Conservation (phyloP, 352 stramenopile species). For the Globisporangium carolinianum region DNA sequence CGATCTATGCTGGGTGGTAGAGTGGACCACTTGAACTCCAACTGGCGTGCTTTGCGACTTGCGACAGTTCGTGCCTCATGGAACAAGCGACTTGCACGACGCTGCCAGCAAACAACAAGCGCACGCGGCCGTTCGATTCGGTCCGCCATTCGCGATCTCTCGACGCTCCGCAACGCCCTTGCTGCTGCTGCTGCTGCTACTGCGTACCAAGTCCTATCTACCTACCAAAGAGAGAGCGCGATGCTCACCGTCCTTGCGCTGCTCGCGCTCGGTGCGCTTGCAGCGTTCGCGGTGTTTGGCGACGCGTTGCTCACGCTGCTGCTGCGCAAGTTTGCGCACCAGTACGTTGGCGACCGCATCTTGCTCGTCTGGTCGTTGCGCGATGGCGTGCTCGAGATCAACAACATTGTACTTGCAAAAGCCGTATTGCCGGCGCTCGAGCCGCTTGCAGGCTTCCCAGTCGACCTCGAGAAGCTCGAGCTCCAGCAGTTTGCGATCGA, state of each 20-base stretch:
- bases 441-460: constrained; percentile 47
- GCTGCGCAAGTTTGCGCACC: constrained; percentile 33
- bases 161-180: too few relatives aligned
- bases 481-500: constrained; percentile 45
- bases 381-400: constrained; percentile 52
- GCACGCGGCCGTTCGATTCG: too few relatives aligned
- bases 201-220: too few relatives aligned
- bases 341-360: constrained; percentile 49
- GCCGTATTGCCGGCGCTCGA: constrained; percentile 43
- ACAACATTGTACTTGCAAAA: constrained; percentile 39
- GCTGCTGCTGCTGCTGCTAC: too few relatives aligned
- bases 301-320: constrained; percentile 56
- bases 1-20: too few relatives aligned
- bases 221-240: background rate
- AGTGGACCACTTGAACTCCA: too few relatives aligned
- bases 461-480: constrained; percentile 56
- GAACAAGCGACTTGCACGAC: too few relatives aligned
- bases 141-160: too few relatives aligned
- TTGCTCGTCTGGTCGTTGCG: constrained; percentile 55
- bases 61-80: too few relatives aligned
- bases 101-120: too few relatives aligned
- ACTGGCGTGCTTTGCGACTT: too few relatives aligned
- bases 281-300: constrained; percentile 34
- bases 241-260: constrained; percentile 28
- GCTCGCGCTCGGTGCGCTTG: constrained; percentile 18